These are phyloP conservation scores for Termitomyces heimii DNA, from an alignment of 768 basidiomycete genomes.

Conservation along the genomic window DNA sequence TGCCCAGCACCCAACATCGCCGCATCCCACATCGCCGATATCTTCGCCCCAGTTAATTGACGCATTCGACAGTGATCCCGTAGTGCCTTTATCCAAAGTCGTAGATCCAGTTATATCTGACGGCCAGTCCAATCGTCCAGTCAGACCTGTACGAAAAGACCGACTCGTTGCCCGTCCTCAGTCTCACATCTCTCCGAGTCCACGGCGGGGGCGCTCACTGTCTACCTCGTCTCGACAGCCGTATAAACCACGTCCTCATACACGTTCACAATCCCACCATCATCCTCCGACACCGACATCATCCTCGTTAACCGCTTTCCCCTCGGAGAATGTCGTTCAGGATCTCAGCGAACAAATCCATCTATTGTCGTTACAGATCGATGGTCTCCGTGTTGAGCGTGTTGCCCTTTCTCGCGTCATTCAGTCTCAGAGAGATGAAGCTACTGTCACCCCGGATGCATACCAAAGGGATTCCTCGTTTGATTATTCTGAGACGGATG, in stretches of 20 bases:
- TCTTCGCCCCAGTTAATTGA: too few species aligned
- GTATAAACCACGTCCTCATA: neutral
- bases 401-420: conserved; percentile 13
- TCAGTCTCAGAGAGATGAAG: conserved; percentile 5
- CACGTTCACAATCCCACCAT: neutral
- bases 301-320: neutral
- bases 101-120: neutral
- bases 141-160: neutral
- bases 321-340: neutral
- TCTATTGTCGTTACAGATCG: conserved; percentile 21
- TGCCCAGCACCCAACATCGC: neutral
- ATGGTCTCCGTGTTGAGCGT: conserved; percentile 26
- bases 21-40: neutral
- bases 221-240: neutral
- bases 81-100: neutral
- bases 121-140: too few species aligned
- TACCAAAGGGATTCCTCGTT: neutral
- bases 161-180: neutral
- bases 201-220: neutral
- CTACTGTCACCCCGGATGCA: neutral
- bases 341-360: conserved; percentile 27
- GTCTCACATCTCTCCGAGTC: neutral
- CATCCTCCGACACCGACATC: neutral
- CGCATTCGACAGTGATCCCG: neutral
- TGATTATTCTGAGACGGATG: neutral